Base-by-base conservation (phyloP, 768 basidiomycete species). In the Epithele typhae region DNA sequence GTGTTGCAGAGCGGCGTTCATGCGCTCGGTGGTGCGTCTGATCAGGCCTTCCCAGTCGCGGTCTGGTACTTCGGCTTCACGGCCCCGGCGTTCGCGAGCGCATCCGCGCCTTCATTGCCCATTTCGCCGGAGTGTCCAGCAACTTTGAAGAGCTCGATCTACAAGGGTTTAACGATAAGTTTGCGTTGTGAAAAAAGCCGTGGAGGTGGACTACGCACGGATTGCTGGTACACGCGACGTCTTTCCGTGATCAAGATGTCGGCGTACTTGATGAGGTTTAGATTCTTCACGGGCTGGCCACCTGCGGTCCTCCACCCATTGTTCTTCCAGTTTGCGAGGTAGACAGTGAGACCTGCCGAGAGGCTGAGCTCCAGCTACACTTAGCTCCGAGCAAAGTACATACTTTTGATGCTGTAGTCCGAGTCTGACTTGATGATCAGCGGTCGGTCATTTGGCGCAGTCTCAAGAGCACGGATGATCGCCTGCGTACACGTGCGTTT, bases 101-200 rank as follows among this genome's bases (percentile, higher is more conserved):
- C 57, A 61, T 97, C 93, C 2, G 93, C 93, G 32, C 76, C 82
- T 39, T 97, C 93, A 59, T 97, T 97, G 1, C 93, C 93, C 44
- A 66, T 66, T 21, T 79, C 71, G 1, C 92, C 92, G 15, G 69
- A 71, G 58, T 97, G 93, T 0, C 84, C 93, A 7, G 39, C 27
- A 9, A 51, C 50, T 47, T 79, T 76, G 45, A 95, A 88, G 56
- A 92, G 75, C 52, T 78, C 66, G 39, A 95, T 73, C 37, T 49
- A 21, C 10, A 49, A 48, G 45, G n/a, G n/a, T n/a, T n/a, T n/a
- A n/a, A n/a, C n/a, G n/a, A n/a, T n/a, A n/a, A n/a, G n/a, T n/a
- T n/a, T n/a, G n/a, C n/a, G 23, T 32, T 6, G n/a, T 8, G 2
- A 11, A 17, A 17, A 6, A 43, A 1, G 6, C n/a, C 22, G 2